Evolutionary conservation across 208 protist species (phyloP), one percentile per base, ranked within the genome.

Genomic region (Strigomonas galati): DNA sequence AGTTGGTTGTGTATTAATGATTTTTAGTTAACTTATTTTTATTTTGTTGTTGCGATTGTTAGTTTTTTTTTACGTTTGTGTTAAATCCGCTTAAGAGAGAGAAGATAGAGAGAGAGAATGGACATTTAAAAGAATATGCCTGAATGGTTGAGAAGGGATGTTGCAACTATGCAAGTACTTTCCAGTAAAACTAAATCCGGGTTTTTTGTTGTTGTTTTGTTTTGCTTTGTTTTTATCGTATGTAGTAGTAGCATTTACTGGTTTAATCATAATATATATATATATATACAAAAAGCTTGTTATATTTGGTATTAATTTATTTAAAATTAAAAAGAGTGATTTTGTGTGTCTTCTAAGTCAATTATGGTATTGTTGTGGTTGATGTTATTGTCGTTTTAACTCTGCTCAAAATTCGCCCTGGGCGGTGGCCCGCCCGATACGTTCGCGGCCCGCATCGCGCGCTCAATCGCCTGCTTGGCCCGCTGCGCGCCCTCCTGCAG

Each of bases 381-480:
- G n/a, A n/a, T n/a, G n/a, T n/a, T n/a, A n/a, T n/a, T n/a, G n/a
- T n/a, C n/a, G n/a, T n/a, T n/a, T n/a, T n/a, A n/a, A n/a, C n/a
- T n/a, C n/a, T n/a, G n/a, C n/a, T n/a, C n/a, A n/a, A n/a, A n/a
- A n/a, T n/a, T n/a, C 37, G 54, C 30, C 23, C 21, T 21, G 17
- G 32, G 30, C 48, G 55, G 23, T 32, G 59, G 49, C 31, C 26
- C 35, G 23, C 40, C 61, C 32, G 72, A 19, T 2, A 55, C 24
- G 17, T 43, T 32, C 5, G 63, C 14, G 21, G 67, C 46, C 30
- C 57, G 67, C 71, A 84, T 80, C 17, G 82, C 79, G 61, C 73
- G 73, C 32, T 76, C 59, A 2, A 87, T 62, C n/a, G 78, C 78
- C 32, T 81, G 66, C 19, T 66, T 75, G 24, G 83, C 77, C 6